phyloP scores from a whole-genome alignment of 805 yeast genomes.

The Candida vartiovaarae region DNA sequence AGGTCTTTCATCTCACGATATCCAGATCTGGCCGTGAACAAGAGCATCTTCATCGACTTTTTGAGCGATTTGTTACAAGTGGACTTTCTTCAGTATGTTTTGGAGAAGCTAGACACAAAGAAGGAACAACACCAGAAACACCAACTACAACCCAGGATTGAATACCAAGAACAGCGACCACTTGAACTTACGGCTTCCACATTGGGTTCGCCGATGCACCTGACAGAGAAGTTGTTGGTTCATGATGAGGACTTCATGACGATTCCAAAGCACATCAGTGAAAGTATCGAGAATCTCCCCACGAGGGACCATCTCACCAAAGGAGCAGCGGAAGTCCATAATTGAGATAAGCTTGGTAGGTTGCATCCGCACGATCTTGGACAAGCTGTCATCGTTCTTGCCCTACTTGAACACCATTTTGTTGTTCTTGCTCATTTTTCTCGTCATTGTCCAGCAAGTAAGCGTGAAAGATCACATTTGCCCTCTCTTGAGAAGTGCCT shows the following conservation, averaged over 20 bases:
- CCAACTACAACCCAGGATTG: too few species aligned
- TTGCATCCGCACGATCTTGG: background rate
- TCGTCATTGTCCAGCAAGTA: conserved; percentile 1
- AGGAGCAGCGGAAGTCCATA: background rate
- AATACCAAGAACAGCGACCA: too few species aligned
- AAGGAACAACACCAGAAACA: background rate
- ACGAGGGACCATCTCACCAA: background rate
- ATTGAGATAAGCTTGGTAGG: conserved; percentile 1
- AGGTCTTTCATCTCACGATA: conserved; percentile 9
- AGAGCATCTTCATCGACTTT: conserved; percentile 8
- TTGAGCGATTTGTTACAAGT: conserved; percentile 11
- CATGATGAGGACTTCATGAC: conserved; percentile 2
- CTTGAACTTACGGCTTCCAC: conserved; percentile 7
- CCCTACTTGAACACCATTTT: conserved; percentile 7
- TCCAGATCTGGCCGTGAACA: conserved; percentile 9
- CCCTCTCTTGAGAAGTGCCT: background rate
- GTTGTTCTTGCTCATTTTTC: conserved; percentile 3
- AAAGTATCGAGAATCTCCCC: conserved; percentile 2
- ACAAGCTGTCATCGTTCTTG: background rate
- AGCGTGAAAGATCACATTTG: conserved; percentile 1
- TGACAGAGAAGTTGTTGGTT: conserved; percentile 1
- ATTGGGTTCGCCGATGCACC: conserved; percentile 11
- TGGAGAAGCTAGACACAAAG: conserved; percentile 6
- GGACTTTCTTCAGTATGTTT: conserved; percentile 10
- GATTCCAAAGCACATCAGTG: conserved; percentile 4